Evolutionary conservation across 1,284 basidiomycete species (phyloP).

Genomic region (Volvariella volvacea): DNA sequence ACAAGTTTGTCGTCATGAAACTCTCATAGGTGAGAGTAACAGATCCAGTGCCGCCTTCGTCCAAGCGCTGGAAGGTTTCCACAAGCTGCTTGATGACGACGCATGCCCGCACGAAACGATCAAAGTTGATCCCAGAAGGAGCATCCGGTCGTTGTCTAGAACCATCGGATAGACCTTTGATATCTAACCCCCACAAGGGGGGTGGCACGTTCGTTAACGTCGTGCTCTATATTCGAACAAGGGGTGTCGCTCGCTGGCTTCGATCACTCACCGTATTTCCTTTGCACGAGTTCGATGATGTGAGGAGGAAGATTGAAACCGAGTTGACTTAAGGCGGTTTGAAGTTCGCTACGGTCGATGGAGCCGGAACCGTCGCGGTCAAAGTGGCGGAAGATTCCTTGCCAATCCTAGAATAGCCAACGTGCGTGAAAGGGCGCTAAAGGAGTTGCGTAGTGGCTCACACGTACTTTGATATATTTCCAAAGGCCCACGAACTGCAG

Average conservation of each 20-base stretch:
- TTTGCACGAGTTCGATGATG: slow-evolving; percentile 46
- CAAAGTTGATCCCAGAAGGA: slow-evolving; percentile 63
- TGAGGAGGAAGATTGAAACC: slow-evolving; percentile 65
- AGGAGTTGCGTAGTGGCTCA: not conserved
- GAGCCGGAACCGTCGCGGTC: slow-evolving; percentile 71
- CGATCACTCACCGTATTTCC: slow-evolving; percentile 43
- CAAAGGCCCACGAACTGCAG: slow-evolving; percentile 68
- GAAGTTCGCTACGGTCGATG: slow-evolving; percentile 63
- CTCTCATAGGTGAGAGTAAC: slow-evolving; percentile 72
- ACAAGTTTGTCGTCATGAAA: slow-evolving; percentile 69
- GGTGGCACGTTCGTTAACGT: slow-evolving; percentile 10
- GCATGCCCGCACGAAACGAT: slow-evolving; percentile 78
- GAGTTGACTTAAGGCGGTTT: slow-evolving; percentile 61
- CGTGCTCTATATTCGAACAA: slow-evolving; percentile 4
- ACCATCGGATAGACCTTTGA: slow-evolving; percentile 39
- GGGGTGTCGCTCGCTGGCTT: too few relatives aligned
- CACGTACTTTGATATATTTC: slow-evolving; percentile 70
- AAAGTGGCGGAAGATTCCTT: slow-evolving; percentile 73
- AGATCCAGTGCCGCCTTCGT: slow-evolving; percentile 67
- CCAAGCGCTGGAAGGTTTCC: slow-evolving; percentile 55
- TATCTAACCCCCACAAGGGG: slow-evolving; percentile 34
- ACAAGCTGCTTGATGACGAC: slow-evolving; percentile 74
- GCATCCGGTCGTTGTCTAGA: slow-evolving; percentile 18
- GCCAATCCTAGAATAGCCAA: slow-evolving; percentile 51
- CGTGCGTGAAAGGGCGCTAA: slow-evolving; percentile 2